These are phyloP conservation scores for Xylariaceae sp. DNA, from an alignment of 2,329 filamentous ascomycete genomes.

Conservation along the genomic window DNA sequence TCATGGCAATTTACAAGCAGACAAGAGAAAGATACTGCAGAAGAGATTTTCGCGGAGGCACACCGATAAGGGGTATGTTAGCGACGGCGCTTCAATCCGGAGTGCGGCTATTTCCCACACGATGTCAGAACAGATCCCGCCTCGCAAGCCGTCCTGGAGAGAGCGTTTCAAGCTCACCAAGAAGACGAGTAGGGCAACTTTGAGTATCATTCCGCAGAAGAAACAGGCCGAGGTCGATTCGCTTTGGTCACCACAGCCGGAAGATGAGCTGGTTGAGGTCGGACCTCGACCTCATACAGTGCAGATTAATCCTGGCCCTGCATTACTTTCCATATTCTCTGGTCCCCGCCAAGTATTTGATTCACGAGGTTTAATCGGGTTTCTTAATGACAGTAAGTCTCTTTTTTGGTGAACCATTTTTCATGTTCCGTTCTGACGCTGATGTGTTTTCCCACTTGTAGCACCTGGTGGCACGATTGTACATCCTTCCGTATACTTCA, in stretches of 20 bases:
- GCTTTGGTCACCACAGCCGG: conserved; percentile 8
- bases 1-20: conserved; percentile 18
- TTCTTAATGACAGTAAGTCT: conserved; percentile 15
- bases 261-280: conserved; percentile 11
- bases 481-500: conserved; percentile 21
- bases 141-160: conserved; percentile 10
- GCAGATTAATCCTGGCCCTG: conserved; percentile 17
- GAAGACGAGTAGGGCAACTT: conserved; percentile 33
- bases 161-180: conserved; percentile 11
- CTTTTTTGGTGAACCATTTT: not conserved
- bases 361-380: conserved; percentile 14
- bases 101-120: not conserved
- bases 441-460: not conserved
- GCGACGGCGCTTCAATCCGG: conserved; percentile 1
- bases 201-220: conserved; percentile 41
- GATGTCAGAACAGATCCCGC: conserved; percentile 1
- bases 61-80: not conserved
- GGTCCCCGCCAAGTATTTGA: conserved; percentile 17
- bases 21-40: conserved; percentile 15
- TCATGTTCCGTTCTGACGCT: conserved; percentile 1
- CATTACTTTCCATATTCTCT: conserved; percentile 15
- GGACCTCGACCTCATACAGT: conserved; percentile 18
- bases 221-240: conserved; percentile 24
- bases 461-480: conserved; percentile 22
- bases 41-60: conserved; percentile 8